phyloP scores from a whole-genome alignment of 2,329 filamentous ascomycete species.

The Fusarium sp. region DNA sequence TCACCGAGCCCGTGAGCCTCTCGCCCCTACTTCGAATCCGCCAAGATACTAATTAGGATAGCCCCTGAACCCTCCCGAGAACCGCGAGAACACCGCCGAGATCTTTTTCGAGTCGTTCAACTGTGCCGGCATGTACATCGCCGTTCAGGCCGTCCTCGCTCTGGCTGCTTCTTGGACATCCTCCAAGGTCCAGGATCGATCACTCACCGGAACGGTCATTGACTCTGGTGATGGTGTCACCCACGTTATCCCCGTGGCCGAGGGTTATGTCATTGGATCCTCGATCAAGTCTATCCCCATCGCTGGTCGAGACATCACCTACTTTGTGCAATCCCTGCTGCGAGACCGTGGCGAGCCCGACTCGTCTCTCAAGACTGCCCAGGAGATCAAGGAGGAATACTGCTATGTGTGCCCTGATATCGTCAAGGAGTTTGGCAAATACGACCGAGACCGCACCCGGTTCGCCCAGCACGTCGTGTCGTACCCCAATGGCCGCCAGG shows the following conservation, averaged over 20 bases:
- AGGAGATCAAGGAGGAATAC: slow-evolving; percentile 98
- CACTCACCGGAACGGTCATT: slow-evolving; percentile 96
- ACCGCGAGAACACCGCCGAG: slow-evolving; percentile 98
- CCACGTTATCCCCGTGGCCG: slow-evolving; percentile 97
- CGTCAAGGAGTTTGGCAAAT: slow-evolving; percentile 96
- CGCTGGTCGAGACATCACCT: slow-evolving; percentile 97
- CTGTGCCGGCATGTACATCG: slow-evolving; percentile 98
- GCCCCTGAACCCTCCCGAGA: slow-evolving; percentile 98
- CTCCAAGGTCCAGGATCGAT: slow-evolving; percentile 96
- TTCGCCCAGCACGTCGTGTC: slow-evolving; percentile 92
- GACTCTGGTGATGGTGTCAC: slow-evolving; percentile 99
- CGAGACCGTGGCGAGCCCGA: slow-evolving; percentile 97
- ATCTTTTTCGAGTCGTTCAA: slow-evolving; percentile 99
- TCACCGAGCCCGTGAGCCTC: slow-evolving; percentile 88
- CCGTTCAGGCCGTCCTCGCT: slow-evolving; percentile 95
- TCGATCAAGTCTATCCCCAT: slow-evolving; percentile 99
- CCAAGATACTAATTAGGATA: slow-evolving; percentile 51
- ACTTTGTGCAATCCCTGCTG: slow-evolving; percentile 96
- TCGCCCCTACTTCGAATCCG: slow-evolving; percentile 10
- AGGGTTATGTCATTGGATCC: slow-evolving; percentile 98
- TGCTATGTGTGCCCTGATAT: slow-evolving; percentile 99
- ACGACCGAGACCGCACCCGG: slow-evolving; percentile 90
- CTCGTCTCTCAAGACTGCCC: slow-evolving; percentile 95
- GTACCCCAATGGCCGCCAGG: slow-evolving; percentile 85
- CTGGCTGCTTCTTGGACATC: slow-evolving; percentile 98